These are phyloP conservation scores for Brasilioporus rufonigricans DNA, from an alignment of 768 basidiomycete genomes.

Conservation along the genomic window DNA sequence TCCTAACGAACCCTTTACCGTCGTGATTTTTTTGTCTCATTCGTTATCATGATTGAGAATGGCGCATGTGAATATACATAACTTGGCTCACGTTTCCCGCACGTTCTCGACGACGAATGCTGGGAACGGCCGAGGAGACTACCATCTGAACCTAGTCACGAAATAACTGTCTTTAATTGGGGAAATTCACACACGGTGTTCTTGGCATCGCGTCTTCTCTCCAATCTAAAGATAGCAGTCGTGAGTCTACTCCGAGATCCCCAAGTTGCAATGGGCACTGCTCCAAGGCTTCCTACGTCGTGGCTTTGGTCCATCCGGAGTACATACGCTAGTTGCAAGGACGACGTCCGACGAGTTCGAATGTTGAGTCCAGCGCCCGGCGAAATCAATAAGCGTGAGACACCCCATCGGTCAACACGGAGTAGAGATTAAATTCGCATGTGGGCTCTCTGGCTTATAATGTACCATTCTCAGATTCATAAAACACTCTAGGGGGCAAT, in stretches of 20 bases:
- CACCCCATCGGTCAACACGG: not conserved
- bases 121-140: constrained; percentile 7
- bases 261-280: not conserved
- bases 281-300: not conserved
- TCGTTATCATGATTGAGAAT: not conserved
- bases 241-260: not conserved
- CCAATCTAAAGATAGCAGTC: constrained; percentile 14
- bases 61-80: not conserved
- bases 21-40: not conserved
- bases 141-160: not conserved
- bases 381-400: constrained; percentile 2
- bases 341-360: not conserved
- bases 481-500: not conserved
- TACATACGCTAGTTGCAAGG: not conserved
- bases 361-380: not conserved
- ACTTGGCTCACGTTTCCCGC: constrained; percentile 6
- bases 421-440: constrained; percentile 7
- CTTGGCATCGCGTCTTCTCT: not conserved
- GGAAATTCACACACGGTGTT: no score
- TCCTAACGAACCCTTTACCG: constrained; percentile 6
- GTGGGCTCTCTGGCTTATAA: not conserved
- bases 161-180: no score
- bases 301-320: not conserved
- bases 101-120: constrained; percentile 3
- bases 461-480: constrained; percentile 13